phyloP scores from a whole-genome alignment of 257 asterid genomes.

The Rauvolfia tetraphylla region DNA sequence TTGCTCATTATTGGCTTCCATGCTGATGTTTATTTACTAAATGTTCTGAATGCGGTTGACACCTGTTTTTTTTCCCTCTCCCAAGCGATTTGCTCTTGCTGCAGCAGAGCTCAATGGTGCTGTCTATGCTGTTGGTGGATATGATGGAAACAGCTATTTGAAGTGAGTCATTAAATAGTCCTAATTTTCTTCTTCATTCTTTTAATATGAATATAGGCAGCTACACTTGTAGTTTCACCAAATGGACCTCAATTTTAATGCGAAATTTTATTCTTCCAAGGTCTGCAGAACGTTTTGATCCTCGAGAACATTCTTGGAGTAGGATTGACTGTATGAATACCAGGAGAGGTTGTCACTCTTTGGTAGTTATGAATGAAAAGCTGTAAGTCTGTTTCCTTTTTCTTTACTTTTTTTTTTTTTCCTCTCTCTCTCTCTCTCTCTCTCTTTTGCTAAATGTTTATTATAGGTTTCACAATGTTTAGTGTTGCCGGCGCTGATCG shows the following conservation, averaged over 20 bases:
- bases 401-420: no score
- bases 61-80: not conserved
- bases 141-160: slow-evolving; percentile 55
- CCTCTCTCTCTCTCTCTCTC: no score
- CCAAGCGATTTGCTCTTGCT: slow-evolving; percentile 74
- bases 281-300: slow-evolving; percentile 88
- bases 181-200: not conserved
- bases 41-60: not conserved
- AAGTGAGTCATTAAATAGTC: slow-evolving; percentile 39
- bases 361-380: slow-evolving; percentile 63
- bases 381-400: slow-evolving; percentile 38
- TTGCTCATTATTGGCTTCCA: not conserved
- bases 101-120: slow-evolving; percentile 78
- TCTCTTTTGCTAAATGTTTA: not conserved
- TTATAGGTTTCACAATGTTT: not conserved
- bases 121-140: slow-evolving; percentile 81
- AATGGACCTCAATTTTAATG: not conserved
- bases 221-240: not conserved
- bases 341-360: slow-evolving; percentile 62
- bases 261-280: slow-evolving; percentile 25
- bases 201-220: not conserved
- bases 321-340: slow-evolving; percentile 53
- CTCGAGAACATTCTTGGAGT: slow-evolving; percentile 81
- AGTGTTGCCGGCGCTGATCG: not conserved
- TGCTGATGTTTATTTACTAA: not conserved